Percentiles rank a stretch among this genome's conserved stretches.
These are phyloP conservation scores for Themeda triandra DNA, from an alignment of 176 grass and related monocot genomes.

Conservation along the genomic window DNA sequence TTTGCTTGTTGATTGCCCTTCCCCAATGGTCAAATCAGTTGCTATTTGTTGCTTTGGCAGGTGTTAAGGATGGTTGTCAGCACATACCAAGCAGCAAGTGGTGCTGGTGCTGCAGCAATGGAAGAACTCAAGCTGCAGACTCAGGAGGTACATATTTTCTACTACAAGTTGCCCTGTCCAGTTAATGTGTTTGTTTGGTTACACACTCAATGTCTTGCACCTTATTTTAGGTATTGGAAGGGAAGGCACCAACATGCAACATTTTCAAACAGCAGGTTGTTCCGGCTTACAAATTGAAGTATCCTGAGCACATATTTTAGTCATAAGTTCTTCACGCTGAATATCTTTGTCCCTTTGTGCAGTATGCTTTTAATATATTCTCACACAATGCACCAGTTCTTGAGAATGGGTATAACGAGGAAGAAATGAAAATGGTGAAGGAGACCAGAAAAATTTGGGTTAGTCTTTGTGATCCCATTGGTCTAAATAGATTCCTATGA, in stretches of 20 bases:
- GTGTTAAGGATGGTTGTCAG: constrained; percentile 95
- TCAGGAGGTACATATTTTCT: constrained; percentile 53
- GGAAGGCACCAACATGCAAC: constrained; percentile 90
- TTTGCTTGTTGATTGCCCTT: background rate
- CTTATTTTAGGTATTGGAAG: constrained; percentile 81
- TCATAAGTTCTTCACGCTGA: background rate
- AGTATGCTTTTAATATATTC: constrained; percentile 99
- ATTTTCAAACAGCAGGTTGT: constrained; percentile 88
- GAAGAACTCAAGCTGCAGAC: constrained; percentile 89
- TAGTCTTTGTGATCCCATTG: background rate
- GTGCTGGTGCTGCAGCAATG: constrained; percentile 95
- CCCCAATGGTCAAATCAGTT: background rate
- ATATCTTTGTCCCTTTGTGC: constrained; percentile 23
- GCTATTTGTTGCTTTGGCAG: constrained; percentile 31
- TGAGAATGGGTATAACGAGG: constrained; percentile 95
- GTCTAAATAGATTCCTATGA: constrained; percentile 1
- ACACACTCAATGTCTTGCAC: background rate
- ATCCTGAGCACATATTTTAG: background rate
- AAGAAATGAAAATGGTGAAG: constrained; percentile 98
- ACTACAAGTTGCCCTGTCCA: background rate
- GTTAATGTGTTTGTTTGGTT: constrained; percentile 1
- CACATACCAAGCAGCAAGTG: constrained; percentile 98
- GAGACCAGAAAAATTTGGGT: constrained; percentile 96
- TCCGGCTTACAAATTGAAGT: background rate
- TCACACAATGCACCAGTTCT: constrained; percentile 90